phyloP scores from a whole-genome alignment of 2,329 filamentous ascomycete genomes.

The Dactylellina parvicollis region DNA sequence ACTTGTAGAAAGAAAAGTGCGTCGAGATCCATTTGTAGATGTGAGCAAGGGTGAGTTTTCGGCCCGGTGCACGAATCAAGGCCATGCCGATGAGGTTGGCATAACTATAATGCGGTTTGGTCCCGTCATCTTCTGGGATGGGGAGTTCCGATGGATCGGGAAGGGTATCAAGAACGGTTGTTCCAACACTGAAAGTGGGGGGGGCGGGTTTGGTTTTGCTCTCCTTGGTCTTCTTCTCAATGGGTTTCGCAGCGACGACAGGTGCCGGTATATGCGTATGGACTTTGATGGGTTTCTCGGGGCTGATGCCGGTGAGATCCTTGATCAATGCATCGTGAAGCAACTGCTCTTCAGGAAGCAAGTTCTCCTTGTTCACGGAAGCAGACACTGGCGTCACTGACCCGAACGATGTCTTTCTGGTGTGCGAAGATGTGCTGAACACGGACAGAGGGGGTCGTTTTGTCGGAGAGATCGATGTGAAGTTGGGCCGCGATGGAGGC shows the following conservation, averaged over 20 bases:
- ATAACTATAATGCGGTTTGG: conserved; percentile 91
- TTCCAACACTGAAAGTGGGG: conserved; percentile 46
- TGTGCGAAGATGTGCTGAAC: conserved; percentile 51
- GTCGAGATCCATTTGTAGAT: conserved; percentile 99
- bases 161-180: conserved; percentile 63
- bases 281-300: conserved; percentile 31
- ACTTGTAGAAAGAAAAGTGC: conserved; percentile 86
- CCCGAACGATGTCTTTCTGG: conserved; percentile 42
- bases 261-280: conserved; percentile 15
- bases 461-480: conserved; percentile 45
- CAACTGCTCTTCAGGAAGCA: conserved; percentile 48
- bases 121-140: conserved; percentile 81
- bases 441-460: conserved; percentile 46
- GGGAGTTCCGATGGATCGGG: conserved; percentile 84
- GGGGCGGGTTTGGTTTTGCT: conserved; percentile 28
- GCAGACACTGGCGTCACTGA: conserved; percentile 44
- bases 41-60: conserved; percentile 86
- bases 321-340: conserved; percentile 52
- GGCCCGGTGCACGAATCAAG: conserved; percentile 83
- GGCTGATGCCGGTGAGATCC: conserved; percentile 46
- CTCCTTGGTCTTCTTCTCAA: conserved; percentile 48
- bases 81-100: conserved; percentile 96
- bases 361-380: conserved; percentile 52
- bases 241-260: conserved; percentile 26
- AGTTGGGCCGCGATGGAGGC: conserved; percentile 45